Percentiles rank a stretch among this genome's conserved stretches.
phyloP scores from a whole-genome alignment of 495 filamentous ascomycete species.

The Xylaria nigripes region DNA sequence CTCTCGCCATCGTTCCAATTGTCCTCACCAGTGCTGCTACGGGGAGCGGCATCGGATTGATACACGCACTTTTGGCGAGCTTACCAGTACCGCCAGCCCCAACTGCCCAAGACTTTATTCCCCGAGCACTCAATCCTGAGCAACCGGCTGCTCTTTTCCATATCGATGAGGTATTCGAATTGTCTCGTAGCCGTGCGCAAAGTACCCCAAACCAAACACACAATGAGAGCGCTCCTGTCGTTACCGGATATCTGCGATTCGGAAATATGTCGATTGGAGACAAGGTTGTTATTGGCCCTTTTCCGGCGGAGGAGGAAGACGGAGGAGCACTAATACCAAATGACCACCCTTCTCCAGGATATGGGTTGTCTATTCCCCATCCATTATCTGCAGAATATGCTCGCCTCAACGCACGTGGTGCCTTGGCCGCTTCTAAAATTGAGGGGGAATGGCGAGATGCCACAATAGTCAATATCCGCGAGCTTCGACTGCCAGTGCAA shows the following conservation, averaged over 20 bases:
- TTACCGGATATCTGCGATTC: conserved; percentile 75
- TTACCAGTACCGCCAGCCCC: conserved; percentile 62
- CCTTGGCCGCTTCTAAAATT: conserved; percentile 37
- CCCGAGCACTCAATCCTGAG: conserved; percentile 38
- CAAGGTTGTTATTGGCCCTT: conserved; percentile 70
- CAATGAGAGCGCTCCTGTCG: conserved; percentile 45
- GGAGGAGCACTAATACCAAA: conserved; percentile 29
- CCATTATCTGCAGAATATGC: conserved; percentile 36
- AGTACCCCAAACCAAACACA: conserved; percentile 42
- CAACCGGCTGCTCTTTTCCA: conserved; percentile 62
- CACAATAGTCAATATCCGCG: conserved; percentile 76
- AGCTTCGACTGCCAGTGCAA: conserved; percentile 76
- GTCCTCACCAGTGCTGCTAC: conserved; percentile 80
- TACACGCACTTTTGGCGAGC: conserved; percentile 73
- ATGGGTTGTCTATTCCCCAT: conserved; percentile 35
- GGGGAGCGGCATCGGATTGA: conserved; percentile 67
- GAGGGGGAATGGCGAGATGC: conserved; percentile 65
- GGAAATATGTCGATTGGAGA: conserved; percentile 74
- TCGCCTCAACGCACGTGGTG: conserved; percentile 31
- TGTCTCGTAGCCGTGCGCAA: conserved; percentile 43
- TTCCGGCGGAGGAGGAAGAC: conserved; percentile 43
- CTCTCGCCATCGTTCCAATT: conserved; percentile 64
- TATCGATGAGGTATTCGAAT: conserved; percentile 67
- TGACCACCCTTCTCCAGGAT: conserved; percentile 28
- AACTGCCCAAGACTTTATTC: conserved; percentile 36